Percentiles rank a stretch among this genome's conserved stretches.
phyloP scores from a whole-genome alignment of 163 green algal species.

The Chlamydomonas reinhardtii region DNA sequence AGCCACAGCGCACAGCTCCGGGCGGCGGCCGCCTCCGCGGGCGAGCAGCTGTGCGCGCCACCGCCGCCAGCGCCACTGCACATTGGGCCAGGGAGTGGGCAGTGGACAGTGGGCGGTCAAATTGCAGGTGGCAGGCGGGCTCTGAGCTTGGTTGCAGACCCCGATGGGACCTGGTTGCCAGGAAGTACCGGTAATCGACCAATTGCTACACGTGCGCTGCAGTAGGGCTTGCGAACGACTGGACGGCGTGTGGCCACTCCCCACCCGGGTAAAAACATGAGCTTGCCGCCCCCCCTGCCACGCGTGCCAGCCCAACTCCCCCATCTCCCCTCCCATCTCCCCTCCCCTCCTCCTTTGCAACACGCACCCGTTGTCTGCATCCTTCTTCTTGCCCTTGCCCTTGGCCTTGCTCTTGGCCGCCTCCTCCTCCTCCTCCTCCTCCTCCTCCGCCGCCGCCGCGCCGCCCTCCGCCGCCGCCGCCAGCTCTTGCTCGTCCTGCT shows the following conservation, averaged over 20 bases:
- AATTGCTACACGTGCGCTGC: no score
- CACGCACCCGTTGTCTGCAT: not conserved
- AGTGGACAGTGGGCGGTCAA: not conserved
- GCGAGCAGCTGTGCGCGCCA: not conserved
- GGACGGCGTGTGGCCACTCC: no score
- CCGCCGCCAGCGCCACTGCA: not conserved
- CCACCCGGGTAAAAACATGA: no score
- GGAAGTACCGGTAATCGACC: no score
- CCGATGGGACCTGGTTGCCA: no score
- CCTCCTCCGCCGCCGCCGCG: not conserved
- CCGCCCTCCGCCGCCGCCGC: not conserved
- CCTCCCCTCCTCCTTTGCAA: not conserved
- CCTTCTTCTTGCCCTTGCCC: not conserved
- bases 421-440: not conserved
- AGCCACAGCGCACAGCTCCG: conserved; percentile 4
- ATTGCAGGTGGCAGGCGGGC: no score
- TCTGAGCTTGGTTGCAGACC: no score
- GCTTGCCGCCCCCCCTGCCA: no score
- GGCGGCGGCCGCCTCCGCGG: conserved; percentile 5
- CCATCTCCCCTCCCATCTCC: not conserved
- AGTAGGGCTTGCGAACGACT: no score
- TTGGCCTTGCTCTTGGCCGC: not conserved
- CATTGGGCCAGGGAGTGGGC: not conserved
- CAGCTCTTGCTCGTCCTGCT: conserved; percentile 26
- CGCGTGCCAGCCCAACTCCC: no score